Evolutionary conservation across 805 yeast genomes (phyloP), one percentile per base, ranked within the genome.

Genomic region (Suhomyces sp.): DNA sequence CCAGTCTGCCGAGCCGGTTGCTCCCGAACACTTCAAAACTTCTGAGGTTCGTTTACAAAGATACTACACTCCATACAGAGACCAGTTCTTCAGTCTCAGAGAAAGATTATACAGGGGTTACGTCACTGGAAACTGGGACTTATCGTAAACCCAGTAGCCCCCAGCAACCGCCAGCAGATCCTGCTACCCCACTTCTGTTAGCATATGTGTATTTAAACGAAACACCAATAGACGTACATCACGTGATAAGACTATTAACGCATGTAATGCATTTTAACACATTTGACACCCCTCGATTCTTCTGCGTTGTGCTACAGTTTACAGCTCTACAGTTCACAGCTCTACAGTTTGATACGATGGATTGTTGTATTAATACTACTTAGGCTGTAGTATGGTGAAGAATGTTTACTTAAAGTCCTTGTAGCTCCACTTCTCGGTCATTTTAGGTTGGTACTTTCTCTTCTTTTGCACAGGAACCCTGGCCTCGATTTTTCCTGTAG

Each of bases 361-460:
- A n/a, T n/a, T n/a, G n/a, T n/a, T n/a, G n/a, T n/a, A n/a, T n/a
- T n/a, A n/a, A n/a, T n/a, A n/a, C n/a, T n/a, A n/a, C n/a, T n/a
- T n/a, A n/a, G n/a, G n/a, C n/a, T n/a, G n/a, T n/a, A n/a, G 27
- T 24, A 24, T 24, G 27, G 4, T 5, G 9, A n/a, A n/a, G n/a
- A n/a, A n/a, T n/a, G n/a, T n/a, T 62, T 75, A 86, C 71, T 86
- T 85, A 64, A 88, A 89, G 71, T 93, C 96, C 74, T 93, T 93
- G 73, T 87, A 89, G 31, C 92, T 81, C 96, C 96, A 90, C 72
- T 92, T 93, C 69, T 93, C 97, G 27, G 96, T 87, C 55, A 87
- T 71, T 76, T 87, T 89, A 53, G 80, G 86, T 59, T 83, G 78
- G 63, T 85, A 86, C 66, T 82, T 85, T 65, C 86, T 81, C 67